Evolutionary conservation across 2,329 filamentous ascomycete genomes (phyloP), one percentile per base, ranked within the genome.

Genomic region (Fusarium citri): DNA sequence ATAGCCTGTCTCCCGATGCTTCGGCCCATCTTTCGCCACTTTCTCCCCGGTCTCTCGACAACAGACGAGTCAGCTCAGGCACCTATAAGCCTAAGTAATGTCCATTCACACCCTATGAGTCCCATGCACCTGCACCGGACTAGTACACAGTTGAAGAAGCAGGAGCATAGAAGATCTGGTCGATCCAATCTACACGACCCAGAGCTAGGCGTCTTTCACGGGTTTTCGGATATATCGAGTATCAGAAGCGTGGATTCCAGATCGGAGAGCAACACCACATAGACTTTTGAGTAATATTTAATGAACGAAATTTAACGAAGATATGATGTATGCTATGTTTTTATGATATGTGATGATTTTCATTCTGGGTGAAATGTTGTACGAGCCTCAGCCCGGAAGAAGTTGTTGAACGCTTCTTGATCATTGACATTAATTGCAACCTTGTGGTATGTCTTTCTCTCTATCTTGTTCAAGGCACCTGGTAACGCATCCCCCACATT

Each of bases 1-100:
- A 0, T 1, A 70, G 67, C 61, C 4, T 70, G 68, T 18, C 64
- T 71, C 1, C 66, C 66, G 0, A 64, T 71, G 55, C 55, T 68
- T 8, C 63, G 55, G 0, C 66, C 66, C 3, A 55, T 71, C 1
- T 60, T 70, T 28, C 66, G 47, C 5, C 51, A 48, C 5, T 30
- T 46, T 4, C 23, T 70, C 1, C 66, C 68, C 5, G 42, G 50
- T 0, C 26, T 64, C 6, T n/a, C 47, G 0, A 54, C 53, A 4
- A 50, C 30, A 2, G 43, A 54, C 5, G 48, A 59, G 6, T 47
- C 50, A n/a, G 55, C 25, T 2, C 47, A 40, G 18, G 59, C n/a
- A 0, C 53, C 49, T 0, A 55, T 69, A 20, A 64, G 50, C 3
- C 20, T 62, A 8, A 40, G 54, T 12, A 54, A 34, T 2, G 45